These are phyloP conservation scores for Rutstroemia sp. DNA, from an alignment of 2,329 filamentous ascomycete genomes.

Conservation along the genomic window DNA sequence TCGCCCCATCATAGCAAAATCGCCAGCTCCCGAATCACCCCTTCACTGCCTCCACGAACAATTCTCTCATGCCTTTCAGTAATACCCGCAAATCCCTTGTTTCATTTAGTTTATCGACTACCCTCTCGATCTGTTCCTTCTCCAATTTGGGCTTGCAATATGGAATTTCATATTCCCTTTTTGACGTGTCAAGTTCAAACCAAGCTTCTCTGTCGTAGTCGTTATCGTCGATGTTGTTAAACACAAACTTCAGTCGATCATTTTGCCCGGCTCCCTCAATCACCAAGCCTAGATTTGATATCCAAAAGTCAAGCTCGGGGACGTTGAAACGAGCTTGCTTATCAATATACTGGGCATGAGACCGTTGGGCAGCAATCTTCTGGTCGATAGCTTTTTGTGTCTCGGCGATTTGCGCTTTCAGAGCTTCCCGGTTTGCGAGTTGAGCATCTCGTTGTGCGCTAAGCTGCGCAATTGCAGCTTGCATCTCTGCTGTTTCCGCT, in stretches of 20 bases:
- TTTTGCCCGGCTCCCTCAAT: conserved; percentile 84
- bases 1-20: not conserved
- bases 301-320: conserved; percentile 94
- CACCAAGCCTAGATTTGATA: conserved; percentile 76
- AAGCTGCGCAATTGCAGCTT: conserved; percentile 51
- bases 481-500: conserved; percentile 70
- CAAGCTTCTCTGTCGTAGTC: conserved; percentile 85
- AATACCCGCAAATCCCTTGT: conserved; percentile 62
- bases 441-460: conserved; percentile 54
- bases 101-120: conserved; percentile 77
- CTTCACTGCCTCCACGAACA: conserved; percentile 60
- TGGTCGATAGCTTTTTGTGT: conserved; percentile 64
- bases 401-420: conserved; percentile 55
- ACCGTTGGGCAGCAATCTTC: conserved; percentile 62
- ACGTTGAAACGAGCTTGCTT: conserved; percentile 82
- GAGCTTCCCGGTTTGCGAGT: conserved; percentile 45
- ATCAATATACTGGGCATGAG: conserved; percentile 67
- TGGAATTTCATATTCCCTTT: conserved; percentile 76
- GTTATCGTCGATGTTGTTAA: conserved; percentile 76
- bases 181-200: conserved; percentile 82
- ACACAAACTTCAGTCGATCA: conserved; percentile 85
- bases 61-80: conserved; percentile 73
- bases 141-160: conserved; percentile 79
- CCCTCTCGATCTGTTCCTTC: conserved; percentile 65
- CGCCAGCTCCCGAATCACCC: not conserved